A percentile compares a stretch with the other conserved stretches of the same genome.
Evolutionary conservation across 2,329 filamentous ascomycete genomes (phyloP).

Genomic region (Calonectria ilicicola): DNA sequence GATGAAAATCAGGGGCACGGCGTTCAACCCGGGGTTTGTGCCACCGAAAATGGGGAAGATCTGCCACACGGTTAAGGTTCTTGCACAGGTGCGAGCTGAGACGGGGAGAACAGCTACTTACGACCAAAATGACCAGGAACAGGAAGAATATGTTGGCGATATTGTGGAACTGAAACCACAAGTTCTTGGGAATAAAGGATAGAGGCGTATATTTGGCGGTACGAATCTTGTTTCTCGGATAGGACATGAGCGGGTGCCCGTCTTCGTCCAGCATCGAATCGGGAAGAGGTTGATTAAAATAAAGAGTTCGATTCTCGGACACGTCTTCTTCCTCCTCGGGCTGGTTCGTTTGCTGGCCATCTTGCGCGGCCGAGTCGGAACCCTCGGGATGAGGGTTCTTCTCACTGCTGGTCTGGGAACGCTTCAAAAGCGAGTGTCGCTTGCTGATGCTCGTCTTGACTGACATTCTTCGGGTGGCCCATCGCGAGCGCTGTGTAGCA

Average conservation of each 20-base stretch:
- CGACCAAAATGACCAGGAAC: conserved; percentile 92
- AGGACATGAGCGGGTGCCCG: conserved; percentile 77
- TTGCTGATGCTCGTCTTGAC: conserved; percentile 82
- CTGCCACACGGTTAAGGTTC: conserved; percentile 60
- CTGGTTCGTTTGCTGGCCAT: conserved; percentile 45
- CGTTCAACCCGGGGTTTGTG: conserved; percentile 87
- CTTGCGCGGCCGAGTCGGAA: conserved; percentile 40
- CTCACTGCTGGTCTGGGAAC: conserved; percentile 74
- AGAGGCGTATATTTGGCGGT: conserved; percentile 97
- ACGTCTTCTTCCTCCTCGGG: conserved; percentile 54
- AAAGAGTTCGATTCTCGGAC: conserved; percentile 70
- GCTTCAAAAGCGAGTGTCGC: conserved; percentile 84
- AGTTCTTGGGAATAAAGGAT: conserved; percentile 95
- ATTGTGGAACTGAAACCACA: conserved; percentile 99
- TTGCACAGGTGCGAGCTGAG: conserved; percentile 10
- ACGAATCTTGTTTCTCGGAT: conserved; percentile 93
- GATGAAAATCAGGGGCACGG: conserved; percentile 94
- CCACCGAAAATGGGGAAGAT: conserved; percentile 97
- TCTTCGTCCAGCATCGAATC: conserved; percentile 82
- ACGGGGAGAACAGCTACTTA: conserved; percentile 62
- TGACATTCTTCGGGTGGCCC: conserved; percentile 92
- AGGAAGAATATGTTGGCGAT: conserved; percentile 99
- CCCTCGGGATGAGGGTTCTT: conserved; percentile 69
- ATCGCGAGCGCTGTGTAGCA: conserved; percentile 83
- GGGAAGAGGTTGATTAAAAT: conserved; percentile 88